Base-by-base conservation (phyloP, 805 yeast genomes). In the Candida oleophila region DNA sequence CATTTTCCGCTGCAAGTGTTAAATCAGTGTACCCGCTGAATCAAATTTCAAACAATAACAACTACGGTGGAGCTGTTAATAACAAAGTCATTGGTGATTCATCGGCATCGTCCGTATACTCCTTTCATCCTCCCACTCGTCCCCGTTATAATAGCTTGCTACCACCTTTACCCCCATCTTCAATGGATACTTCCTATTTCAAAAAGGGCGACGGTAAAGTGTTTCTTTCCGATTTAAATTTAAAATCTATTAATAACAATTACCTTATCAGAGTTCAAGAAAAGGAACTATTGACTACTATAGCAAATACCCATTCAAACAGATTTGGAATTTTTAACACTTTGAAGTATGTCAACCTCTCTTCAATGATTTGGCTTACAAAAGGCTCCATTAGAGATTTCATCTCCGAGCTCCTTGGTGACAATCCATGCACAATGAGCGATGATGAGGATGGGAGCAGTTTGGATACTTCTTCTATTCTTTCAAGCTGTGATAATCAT, bases 321-420 rank as follows among this genome's bases (percentile, higher is more conserved):
- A 52, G 47, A 21, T 42, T 35, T 19, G 48, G 19, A 43, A 51
- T 39, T 14, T 37, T 4, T 28, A 25, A 16, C 28, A 60, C 56
- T 39, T 58, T 81, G 46, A 62, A 48, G 49, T 68, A 61, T 42
- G 62, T 75, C 52, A 70, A 71, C 48, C 60, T 76, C 54, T 64
- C 69, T 20, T 75, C 75, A 7, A 72, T 72, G 62, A 71, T 74
- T 45, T 80, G 80, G 83, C 59, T 74, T 34, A 73, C 64, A 55
- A 75, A 66, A 54, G 70, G 53, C 45, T 44, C 66, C 44, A 60
- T 71, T 53, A 57, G 62, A 57, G 46, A 61, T 44, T 71, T 63
- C 42, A 62, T 80, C 55, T 49, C 61, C 9, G 59, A 61, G 22
- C 63, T 68, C 46, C 49, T 62, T 7, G 40, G 33, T 16, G 39